Conservation (phyloP, 2,329 filamentous ascomycete genomes). For the Xylariaceae sp. region DNA sequence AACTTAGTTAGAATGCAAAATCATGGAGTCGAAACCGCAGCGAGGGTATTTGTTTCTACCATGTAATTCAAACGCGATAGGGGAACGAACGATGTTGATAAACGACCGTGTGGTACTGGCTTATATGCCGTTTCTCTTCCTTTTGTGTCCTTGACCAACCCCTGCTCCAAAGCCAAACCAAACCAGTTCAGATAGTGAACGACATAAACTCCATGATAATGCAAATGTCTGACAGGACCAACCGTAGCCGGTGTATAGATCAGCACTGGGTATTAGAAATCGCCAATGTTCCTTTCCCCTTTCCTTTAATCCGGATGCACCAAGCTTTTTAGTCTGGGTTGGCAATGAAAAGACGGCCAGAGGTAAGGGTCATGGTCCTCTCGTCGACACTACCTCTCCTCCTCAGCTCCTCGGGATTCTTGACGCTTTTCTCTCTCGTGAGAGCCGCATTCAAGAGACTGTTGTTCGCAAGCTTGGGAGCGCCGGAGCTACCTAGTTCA, state of each 20-base stretch:
- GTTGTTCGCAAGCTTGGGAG: conserved; percentile 62
- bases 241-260: conserved; percentile 21
- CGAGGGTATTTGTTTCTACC: conserved; percentile 41
- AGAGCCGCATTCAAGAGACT: conserved; percentile 64
- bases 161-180: conserved; percentile 21
- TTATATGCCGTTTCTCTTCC: conserved; percentile 28
- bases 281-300: neutral
- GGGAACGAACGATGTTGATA: conserved; percentile 28
- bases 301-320: neutral
- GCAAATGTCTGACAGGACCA: conserved; percentile 30
- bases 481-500: conserved; percentile 54
- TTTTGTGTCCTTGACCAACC: conserved; percentile 31
- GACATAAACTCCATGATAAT: conserved; percentile 38
- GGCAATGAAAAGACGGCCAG: conserved; percentile 80
- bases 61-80: conserved; percentile 21
- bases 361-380: conserved; percentile 76
- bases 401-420: conserved; percentile 73
- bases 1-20: conserved; percentile 12
- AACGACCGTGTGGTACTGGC: conserved; percentile 38
- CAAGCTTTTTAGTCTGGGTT: conserved; percentile 71
- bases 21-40: conserved; percentile 33
- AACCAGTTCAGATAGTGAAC: conserved; percentile 27
- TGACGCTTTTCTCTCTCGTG: conserved; percentile 69
- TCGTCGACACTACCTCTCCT: conserved; percentile 85
- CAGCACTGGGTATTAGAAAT: conserved; percentile 19